These are phyloP conservation scores for Sextonia rubra DNA, from an alignment of 164 flowering plant species.

Conservation along the genomic window DNA sequence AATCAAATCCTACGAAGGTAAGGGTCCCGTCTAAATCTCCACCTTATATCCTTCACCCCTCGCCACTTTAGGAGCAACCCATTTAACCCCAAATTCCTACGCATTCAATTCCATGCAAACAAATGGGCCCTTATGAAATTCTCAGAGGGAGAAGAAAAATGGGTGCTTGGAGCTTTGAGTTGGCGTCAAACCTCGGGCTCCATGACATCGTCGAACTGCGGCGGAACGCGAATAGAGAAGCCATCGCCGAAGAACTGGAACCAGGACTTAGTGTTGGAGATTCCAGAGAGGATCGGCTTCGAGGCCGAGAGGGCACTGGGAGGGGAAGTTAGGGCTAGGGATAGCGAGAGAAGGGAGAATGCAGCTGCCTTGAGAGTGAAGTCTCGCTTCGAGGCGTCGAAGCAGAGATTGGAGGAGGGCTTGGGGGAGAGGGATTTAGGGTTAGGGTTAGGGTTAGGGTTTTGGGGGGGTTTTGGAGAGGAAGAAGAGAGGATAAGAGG, in stretches of 20 bases:
- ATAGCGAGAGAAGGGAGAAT: conserved; percentile 29
- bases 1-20: no score
- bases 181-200: conserved; percentile 68
- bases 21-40: no score
- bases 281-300: conserved; percentile 42
- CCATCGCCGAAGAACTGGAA: conserved; percentile 88
- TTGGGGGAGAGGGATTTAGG: conserved; percentile 6
- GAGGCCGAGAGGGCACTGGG: conserved; percentile 22
- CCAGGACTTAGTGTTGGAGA: conserved; percentile 84
- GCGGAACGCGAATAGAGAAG: conserved; percentile 83
- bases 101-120: not conserved
- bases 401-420: conserved; percentile 8
- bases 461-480: conserved; percentile 29
- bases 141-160: not conserved
- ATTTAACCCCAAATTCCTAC: no score
- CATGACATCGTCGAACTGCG: conserved; percentile 62
- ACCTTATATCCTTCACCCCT: no score
- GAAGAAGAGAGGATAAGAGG: conserved; percentile 24
- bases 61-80: no score
- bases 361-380: conserved; percentile 36
- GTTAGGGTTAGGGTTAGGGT: conserved; percentile 14
- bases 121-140: no score
- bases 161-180: no score
- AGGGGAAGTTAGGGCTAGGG: conserved; percentile 9
- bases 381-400: conserved; percentile 35